These are phyloP conservation scores for Hypoxylon sp. DNA, from an alignment of 2,329 filamentous ascomycete species.

Conservation along the genomic window DNA sequence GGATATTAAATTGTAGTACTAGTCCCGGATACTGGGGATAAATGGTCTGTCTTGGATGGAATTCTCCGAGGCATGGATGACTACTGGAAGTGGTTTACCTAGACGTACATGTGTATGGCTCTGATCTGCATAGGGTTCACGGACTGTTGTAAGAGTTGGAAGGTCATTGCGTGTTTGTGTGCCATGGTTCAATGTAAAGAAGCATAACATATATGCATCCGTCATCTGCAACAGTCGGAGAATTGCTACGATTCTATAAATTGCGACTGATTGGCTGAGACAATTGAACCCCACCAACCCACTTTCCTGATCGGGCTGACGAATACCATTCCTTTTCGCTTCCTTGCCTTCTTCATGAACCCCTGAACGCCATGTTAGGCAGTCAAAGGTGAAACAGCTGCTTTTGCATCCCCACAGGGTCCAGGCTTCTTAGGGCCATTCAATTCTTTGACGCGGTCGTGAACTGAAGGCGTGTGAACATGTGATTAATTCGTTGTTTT, in stretches of 20 bases:
- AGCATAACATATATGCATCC: conserved; percentile 17
- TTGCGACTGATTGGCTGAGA: conserved; percentile 22
- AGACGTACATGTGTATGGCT: neutral
- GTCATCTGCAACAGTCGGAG: conserved; percentile 14
- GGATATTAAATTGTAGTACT: neutral
- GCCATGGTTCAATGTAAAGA: conserved; percentile 1
- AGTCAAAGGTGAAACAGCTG: conserved; percentile 31
- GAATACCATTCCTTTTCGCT: conserved; percentile 3
- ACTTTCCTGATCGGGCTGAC: conserved; percentile 33
- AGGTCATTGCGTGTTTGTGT: conserved; percentile 6
- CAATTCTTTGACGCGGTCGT: conserved; percentile 8
- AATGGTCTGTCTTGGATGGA: neutral
- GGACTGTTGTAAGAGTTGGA: conserved; percentile 3
- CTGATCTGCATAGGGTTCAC: conserved; percentile 15
- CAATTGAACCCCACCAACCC: conserved; percentile 13
- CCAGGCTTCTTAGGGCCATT: conserved; percentile 17
- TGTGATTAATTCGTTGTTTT: neutral
- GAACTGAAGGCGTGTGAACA: neutral
- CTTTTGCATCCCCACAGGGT: conserved; percentile 19
- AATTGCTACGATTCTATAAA: conserved; percentile 9
- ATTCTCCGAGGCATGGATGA: neutral
- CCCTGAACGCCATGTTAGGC: conserved; percentile 20
- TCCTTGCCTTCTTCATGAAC: conserved; percentile 14
- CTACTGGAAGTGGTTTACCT: too few relatives aligned
- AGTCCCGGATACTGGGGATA: neutral